phyloP scores from a whole-genome alignment of 1,284 basidiomycete genomes.

The Flammula alnicola region DNA sequence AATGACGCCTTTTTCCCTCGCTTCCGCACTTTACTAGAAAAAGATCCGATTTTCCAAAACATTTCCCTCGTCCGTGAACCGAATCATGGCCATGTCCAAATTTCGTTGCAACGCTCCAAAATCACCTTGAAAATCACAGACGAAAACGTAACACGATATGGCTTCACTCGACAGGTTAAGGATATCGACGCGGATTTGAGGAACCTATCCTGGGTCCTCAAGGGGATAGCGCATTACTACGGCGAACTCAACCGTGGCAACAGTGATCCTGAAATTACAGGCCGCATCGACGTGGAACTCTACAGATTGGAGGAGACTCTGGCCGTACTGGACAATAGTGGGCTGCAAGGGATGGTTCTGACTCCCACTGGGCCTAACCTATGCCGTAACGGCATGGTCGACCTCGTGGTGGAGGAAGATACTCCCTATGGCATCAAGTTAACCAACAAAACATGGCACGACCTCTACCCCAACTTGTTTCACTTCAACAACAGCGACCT shows the following conservation, averaged over 20 bases:
- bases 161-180: neutral
- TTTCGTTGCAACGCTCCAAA: neutral
- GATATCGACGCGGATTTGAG: neutral
- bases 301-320: neutral
- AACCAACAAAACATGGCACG: neutral
- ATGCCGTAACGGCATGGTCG: neutral
- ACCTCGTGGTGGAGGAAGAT: neutral
- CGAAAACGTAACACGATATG: neutral
- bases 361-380: neutral
- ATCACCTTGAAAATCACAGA: neutral
- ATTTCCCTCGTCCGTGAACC: neutral
- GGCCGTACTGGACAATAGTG: neutral
- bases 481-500: neutral
- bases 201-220: neutral
- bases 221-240: neutral
- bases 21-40: neutral
- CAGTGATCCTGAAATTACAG: neutral
- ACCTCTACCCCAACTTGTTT: neutral
- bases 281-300: neutral
- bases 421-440: neutral
- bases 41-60: neutral
- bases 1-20: neutral
- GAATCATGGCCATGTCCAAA: neutral
- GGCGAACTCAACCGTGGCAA: neutral
- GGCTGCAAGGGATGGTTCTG: neutral